Conservation (phyloP, 1,284 basidiomycete species). For the Tilletia setariae region DNA sequence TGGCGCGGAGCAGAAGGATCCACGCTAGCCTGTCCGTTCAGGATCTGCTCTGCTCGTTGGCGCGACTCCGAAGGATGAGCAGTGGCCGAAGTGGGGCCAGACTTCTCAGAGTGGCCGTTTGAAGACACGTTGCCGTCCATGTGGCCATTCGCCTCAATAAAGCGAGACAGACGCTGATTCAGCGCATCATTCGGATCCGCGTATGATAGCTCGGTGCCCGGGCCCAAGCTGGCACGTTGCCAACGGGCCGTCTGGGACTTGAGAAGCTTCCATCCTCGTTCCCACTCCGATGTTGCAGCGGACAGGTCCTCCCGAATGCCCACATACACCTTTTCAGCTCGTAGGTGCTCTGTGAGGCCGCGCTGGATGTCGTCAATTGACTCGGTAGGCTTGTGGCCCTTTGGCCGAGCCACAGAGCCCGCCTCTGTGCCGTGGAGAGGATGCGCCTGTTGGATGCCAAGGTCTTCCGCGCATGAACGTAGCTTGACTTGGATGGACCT, state of each 20-base stretch:
- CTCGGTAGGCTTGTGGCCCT: not conserved
- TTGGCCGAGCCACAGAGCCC: not conserved
- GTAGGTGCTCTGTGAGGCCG: constrained; percentile 16
- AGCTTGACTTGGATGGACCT: constrained; percentile 53
- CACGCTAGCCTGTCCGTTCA: constrained; percentile 13
- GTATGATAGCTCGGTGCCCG: not conserved
- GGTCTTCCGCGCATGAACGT: constrained; percentile 45
- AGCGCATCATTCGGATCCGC: constrained; percentile 19
- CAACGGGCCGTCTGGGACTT: constrained; percentile 21
- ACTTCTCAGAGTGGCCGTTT: not conserved
- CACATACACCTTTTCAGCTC: constrained; percentile 33
- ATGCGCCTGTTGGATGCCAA: constrained; percentile 27
- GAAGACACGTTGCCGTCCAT: not conserved
- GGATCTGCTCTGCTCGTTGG: not conserved
- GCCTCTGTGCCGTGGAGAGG: constrained; percentile 37
- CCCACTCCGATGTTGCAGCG: constrained; percentile 47
- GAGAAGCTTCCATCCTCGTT: constrained; percentile 39
- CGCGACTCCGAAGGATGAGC: not conserved
- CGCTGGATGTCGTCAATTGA: not conserved
- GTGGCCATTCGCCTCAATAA: constrained; percentile 11
- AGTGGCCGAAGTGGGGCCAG: constrained; percentile 3
- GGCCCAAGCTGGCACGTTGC: not conserved
- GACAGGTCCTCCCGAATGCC: constrained; percentile 47
- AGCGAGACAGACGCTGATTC: not conserved
- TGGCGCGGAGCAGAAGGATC: constrained; percentile 21